Evolutionary conservation across 495 filamentous ascomycete species (phyloP).

Genomic region (Xylaria telfairii): DNA sequence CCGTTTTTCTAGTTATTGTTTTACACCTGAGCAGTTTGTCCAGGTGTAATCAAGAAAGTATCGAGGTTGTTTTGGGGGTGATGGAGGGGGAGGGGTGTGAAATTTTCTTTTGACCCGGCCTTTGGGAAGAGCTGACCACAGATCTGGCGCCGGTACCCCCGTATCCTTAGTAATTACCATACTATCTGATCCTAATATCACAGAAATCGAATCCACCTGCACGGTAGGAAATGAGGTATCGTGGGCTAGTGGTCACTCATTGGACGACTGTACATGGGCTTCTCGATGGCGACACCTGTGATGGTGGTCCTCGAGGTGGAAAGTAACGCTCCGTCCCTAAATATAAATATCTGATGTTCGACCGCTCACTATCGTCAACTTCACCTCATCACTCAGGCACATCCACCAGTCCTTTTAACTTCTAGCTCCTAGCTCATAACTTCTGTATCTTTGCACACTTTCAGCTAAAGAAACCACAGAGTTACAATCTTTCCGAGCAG

Average conservation of each 20-base stretch:
- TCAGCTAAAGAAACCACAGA: slow-evolving; percentile 13
- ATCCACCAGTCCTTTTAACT: background rate
- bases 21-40: background rate
- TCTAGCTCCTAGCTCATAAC: background rate
- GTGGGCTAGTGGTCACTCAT: slow-evolving; percentile 4
- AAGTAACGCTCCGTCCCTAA: background rate
- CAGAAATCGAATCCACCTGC: slow-evolving; percentile 9
- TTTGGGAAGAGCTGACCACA: slow-evolving; percentile 2
- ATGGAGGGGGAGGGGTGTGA: slow-evolving; percentile 6
- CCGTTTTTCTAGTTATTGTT: background rate
- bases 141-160: slow-evolving; percentile 2
- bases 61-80: no score
- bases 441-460: slow-evolving; percentile 3
- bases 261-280: background rate
- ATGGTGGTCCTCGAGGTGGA: background rate
- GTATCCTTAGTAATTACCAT: slow-evolving; percentile 12
- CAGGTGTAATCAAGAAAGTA: background rate
- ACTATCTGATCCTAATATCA: slow-evolving; percentile 11
- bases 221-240: slow-evolving; percentile 15
- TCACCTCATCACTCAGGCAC: slow-evolving; percentile 11
- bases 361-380: background rate
- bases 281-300: slow-evolving; percentile 8
- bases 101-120: slow-evolving; percentile 15
- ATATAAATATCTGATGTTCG: slow-evolving; percentile 20
- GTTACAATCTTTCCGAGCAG: slow-evolving; percentile 12